Conservation (phyloP, 495 filamentous ascomycete species). For the Friedmanniomyces simplex region DNA sequence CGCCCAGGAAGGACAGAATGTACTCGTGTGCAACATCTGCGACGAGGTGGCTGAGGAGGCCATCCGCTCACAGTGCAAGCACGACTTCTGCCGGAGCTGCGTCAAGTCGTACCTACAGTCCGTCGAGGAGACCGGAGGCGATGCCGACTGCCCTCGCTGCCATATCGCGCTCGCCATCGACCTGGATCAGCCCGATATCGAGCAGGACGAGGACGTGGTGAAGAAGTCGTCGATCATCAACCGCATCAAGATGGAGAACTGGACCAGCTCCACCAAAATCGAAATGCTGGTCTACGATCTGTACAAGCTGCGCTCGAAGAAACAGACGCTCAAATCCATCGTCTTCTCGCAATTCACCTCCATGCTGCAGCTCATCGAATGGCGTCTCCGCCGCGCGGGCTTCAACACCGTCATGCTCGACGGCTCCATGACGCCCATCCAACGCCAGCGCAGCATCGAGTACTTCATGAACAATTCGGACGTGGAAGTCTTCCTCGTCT, state of each 20-base stretch:
- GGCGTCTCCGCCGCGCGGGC: conserved; percentile 85
- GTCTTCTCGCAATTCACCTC: conserved; percentile 65
- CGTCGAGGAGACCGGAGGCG: conserved; percentile 44
- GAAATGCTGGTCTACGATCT: conserved; percentile 91
- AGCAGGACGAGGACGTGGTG: conserved; percentile 68
- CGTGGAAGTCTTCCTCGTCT: conserved; percentile 90
- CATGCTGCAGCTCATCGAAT: conserved; percentile 76
- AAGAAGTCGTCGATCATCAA: conserved; percentile 97
- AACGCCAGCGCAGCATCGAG: conserved; percentile 81
- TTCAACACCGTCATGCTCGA: conserved; percentile 98
- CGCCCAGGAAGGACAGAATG: conserved; percentile 73
- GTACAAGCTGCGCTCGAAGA: conserved; percentile 75
- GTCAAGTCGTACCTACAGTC: conserved; percentile 73
- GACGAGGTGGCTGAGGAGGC: conserved; percentile 93
- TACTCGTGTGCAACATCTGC: conserved; percentile 85
- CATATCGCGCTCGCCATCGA: conserved; percentile 85
- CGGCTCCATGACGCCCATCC: conserved; percentile 86
- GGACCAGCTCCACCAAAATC: conserved; percentile 96
- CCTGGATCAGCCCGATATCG: conserved; percentile 84
- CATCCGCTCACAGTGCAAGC: conserved; percentile 80
- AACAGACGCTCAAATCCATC: conserved; percentile 81
- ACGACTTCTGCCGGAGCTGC: conserved; percentile 90
- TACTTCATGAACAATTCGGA: conserved; percentile 91
- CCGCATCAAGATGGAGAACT: conserved; percentile 92
- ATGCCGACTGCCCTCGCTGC: conserved; percentile 80